Conservation (phyloP, 1,139 yeast genomes). For the Yamadazyma taylorii region DNA sequence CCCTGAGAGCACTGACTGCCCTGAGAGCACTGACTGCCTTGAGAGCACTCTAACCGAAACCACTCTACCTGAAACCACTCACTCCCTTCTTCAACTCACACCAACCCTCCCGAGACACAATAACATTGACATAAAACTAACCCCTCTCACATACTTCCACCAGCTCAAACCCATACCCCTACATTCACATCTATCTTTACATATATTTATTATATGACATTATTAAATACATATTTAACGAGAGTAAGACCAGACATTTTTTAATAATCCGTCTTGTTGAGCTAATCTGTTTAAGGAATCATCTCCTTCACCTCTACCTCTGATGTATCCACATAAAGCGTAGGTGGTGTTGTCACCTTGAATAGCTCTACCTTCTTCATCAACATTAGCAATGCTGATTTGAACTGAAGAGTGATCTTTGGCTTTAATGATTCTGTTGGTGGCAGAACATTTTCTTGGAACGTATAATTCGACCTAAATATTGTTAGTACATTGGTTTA, state of each 20-base stretch:
- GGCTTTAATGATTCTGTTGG: conserved; percentile 99
- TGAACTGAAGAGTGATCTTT: conserved; percentile 99
- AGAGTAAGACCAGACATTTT: conserved; percentile 99
- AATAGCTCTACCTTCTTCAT: conserved; percentile 94
- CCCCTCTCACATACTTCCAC: too few species aligned
- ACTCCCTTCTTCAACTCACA: too few species aligned
- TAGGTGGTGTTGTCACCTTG: conserved; percentile 91
- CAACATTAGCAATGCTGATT: conserved; percentile 57
- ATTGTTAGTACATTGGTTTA: conserved; percentile 31
- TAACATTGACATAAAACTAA: too few species aligned
- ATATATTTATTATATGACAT: conserved; percentile 13
- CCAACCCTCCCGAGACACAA: too few species aligned
- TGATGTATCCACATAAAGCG: conserved; percentile 95
- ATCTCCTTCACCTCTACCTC: conserved; percentile 84
- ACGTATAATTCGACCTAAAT: conserved; percentile 97
- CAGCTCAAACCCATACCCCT: too few species aligned
- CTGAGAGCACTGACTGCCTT: too few species aligned
- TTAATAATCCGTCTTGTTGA: conserved; percentile 97
- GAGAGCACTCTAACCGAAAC: too few species aligned
- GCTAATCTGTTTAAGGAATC: conserved; percentile 99
- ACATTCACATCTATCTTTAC: too few species aligned
- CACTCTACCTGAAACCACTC: too few species aligned
- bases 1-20: too few species aligned
- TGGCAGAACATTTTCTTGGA: conserved; percentile 99
- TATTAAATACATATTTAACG: conserved; percentile 61